Base-by-base conservation (phyloP, 805 yeast genomes). In the Dipodascus geniculatus region DNA sequence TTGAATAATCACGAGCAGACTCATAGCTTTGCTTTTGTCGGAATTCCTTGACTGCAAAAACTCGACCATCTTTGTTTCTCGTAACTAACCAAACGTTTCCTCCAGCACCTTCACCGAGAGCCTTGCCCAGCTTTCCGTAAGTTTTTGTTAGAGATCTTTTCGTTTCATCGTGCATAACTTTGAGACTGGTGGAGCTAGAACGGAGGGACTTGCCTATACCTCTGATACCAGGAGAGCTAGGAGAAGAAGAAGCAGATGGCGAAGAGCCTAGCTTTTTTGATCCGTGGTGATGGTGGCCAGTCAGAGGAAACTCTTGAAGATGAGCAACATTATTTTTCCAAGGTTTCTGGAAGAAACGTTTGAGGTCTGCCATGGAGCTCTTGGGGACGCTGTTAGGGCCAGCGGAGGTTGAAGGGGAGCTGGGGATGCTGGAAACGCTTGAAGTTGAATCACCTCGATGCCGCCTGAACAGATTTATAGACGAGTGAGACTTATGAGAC, bases 51-150 rank as follows among this genome's bases (percentile, higher is more conserved):
- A 90, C 96, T 0, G 97, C 97, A 73, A 87, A 89, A 1, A 86
- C 78, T 61, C 81, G 77, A 28, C 73, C 71, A 68, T 89, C 96
- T 1, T 77, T 68, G 2, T 78, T 68, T 60, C 96, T 71, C 52
- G 75, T 82, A 49, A 87, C 83, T 50, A 89, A 73, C 62, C 82
- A 81, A 33, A 90, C 97, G 16, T 84, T 78, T 2, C 97, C 97
- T 51, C 97, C 97, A 1, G 96, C 96, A 53, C 97, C 97, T 20
- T 93, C 93, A 53, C 96, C 97, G 50, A 90, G 74, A 55, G 80
- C 85, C 57, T 88, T 91, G 52, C 96, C 96, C 53, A 85, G 82
- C 65, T 83, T 85, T 51, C 84, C 79, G 67, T 88, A 89, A 60
- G 89, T 73, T 63, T 84, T 87, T 44, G 85, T 79, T 50, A 62